Base-by-base conservation (phyloP, 805 yeast species). In the Candida xiaguanensis region DNA sequence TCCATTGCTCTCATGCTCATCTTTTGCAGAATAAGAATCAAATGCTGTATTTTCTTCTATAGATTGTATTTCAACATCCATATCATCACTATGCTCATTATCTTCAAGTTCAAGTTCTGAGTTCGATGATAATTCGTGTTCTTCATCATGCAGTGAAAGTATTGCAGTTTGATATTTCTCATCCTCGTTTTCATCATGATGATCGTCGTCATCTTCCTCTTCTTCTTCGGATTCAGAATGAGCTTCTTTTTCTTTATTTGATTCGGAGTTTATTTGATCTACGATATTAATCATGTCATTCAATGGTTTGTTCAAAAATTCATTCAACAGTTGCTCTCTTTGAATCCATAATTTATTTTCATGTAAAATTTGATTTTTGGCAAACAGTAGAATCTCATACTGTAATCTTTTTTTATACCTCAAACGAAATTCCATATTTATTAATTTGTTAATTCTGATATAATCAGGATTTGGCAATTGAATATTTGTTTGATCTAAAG, bases 291-390 rank as follows among this genome's bases (percentile, higher is more conserved):
- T 40, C 1, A 62, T 52, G n/a, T 40, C 43, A 1, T 45, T 36
- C 28, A 67, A 51, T 29, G 56, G 56, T 2, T 48, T 49, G 4
- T 51, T 46, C 34, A 68, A 37, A 39, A 68, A 67, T 30, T 51
- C 51, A 12, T 53, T 49, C 41, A 68, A 53, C 9, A 48, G 47
- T 15, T 52, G 43, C 43, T 64, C 68, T 32, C 70, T 49, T 8
- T 50, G 34, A 12, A 52, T 53, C 74, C 74, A 68, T 42, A 59
- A 59, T 36, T 47, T 51, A 39, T 63, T 65, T 24, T 60, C 55
- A 13, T 55, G 47, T 1, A 47, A 41, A 20, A 66, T 48, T 30
- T 60, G 65, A 35, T 55, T 51, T 39, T 62, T 65, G 23, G 64
- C 53, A 35, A 53, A 50, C 11, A 52, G 50, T 37, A 67, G 50